Evolutionary conservation across 2,329 filamentous ascomycete genomes (phyloP).

Genomic region (Hypoxylon sp.): DNA sequence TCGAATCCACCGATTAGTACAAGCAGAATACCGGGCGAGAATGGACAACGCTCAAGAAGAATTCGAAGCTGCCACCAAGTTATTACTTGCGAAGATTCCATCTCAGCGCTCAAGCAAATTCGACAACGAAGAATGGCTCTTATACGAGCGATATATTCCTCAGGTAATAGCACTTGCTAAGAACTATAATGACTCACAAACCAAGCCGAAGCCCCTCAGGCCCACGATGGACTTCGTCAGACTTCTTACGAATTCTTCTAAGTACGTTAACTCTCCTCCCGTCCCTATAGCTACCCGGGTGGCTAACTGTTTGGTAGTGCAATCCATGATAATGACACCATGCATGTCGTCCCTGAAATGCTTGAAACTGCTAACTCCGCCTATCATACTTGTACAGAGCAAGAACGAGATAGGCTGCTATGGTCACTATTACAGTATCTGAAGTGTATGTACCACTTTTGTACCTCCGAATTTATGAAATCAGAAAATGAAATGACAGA

Average conservation of each 20-base stretch:
- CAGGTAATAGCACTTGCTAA: conserved; percentile 19
- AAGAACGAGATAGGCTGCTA: conserved; percentile 4
- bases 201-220: conserved; percentile 10
- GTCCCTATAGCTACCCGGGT: background rate
- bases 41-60: conserved; percentile 23
- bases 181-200: conserved; percentile 20
- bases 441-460: conserved; percentile 25
- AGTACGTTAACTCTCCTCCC: conserved; percentile 1
- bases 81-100: conserved; percentile 18
- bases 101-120: conserved; percentile 18
- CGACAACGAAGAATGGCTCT: conserved; percentile 17
- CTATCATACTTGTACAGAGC: conserved; percentile 8
- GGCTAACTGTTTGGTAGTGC: conserved; percentile 6
- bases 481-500: conserved; percentile 24
- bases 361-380: conserved; percentile 18
- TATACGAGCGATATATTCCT: conserved; percentile 23
- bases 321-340: conserved; percentile 23
- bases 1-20: conserved; percentile 19
- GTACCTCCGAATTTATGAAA: conserved; percentile 20
- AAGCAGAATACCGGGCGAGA: conserved; percentile 22
- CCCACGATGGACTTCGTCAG: conserved; percentile 17
- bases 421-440: conserved; percentile 20
- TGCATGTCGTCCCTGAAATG: conserved; percentile 10
- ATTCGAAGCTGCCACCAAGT: conserved; percentile 11
- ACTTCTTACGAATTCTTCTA: conserved; percentile 18